Evolutionary conservation across 768 basidiomycete species (phyloP), one percentile per base, ranked within the genome.

Genomic region (Chalciporus piperatus): DNA sequence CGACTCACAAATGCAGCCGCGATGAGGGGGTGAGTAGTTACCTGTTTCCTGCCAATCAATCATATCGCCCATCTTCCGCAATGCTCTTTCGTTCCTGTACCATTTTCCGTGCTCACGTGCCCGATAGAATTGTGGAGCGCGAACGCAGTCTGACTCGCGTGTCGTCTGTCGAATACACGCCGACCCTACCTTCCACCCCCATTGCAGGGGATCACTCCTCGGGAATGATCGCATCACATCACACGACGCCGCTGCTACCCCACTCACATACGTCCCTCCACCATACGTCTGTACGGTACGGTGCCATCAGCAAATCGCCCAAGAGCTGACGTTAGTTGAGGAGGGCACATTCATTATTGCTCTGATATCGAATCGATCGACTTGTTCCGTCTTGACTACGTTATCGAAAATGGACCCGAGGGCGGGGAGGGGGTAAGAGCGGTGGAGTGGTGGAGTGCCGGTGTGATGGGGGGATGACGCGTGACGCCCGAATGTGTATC

Each of bases 1-100:
- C 76, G 94, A 13, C 68, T 79, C 52, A 86, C 85, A 12, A 91
- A 84, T 12, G 80, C 87, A 8, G 79, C 81, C 8, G 77, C 92
- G 35, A 92, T 95, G 87, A 76, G 81, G 61, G 87, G 89, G 88
- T 89, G 17, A 40, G 67, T 59, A 32, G 30, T 32, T 1, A 10
- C 30, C 11, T 4, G 17, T 47, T 20, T 9, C 14, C 33, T 5
- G 12, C 16, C 40, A 7, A 39, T n/a, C 27, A 27, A 7, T 27
- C 27, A 27, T 38, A 14, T 30, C 3, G 14, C 22, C 39, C n/a
- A 50, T 33, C 22, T 41, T 17, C 20, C 22, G 22, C 22, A 22
- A 22, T n/a, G 4, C 0, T 30, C 6, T 30, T 30, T 9, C 12
- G 8, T 30, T 30, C 8, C 6, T 30, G 8, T 32, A 2, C 13